Percentiles rank a stretch among this genome's conserved stretches.
phyloP scores from a whole-genome alignment of 306 rosid species.

The Quercus variabilis region DNA sequence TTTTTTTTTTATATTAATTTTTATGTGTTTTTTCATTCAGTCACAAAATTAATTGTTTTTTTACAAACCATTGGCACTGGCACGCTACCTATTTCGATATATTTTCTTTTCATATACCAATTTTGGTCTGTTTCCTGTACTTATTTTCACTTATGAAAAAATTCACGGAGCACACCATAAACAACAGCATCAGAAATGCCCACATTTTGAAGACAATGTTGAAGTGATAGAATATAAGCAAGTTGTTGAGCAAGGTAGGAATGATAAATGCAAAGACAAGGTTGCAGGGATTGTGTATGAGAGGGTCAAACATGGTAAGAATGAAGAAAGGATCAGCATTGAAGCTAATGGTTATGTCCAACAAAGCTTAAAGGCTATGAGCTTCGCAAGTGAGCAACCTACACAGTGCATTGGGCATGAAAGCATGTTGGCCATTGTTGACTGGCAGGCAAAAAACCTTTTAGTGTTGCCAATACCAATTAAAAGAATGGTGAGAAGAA shows the following conservation, averaged over 20 bases:
- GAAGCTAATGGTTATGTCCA: neutral
- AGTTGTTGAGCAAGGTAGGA: neutral
- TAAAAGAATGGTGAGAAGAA: no score
- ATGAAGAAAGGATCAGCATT: no score
- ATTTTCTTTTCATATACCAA: no score
- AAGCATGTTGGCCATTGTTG: neutral
- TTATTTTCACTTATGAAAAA: conserved; percentile 10
- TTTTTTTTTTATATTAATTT: no score
- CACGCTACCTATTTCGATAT: no score
- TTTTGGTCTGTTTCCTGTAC: no score
- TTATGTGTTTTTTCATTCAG: no score
- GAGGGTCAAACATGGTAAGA: conserved; percentile 16
- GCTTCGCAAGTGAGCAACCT: neutral
- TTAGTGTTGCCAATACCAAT: neutral
- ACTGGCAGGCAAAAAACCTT: conserved; percentile 10
- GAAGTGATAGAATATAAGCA: conserved; percentile 33
- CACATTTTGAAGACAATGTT: conserved; percentile 28
- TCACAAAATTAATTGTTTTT: no score
- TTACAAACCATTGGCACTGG: no score
- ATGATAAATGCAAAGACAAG: conserved; percentile 7
- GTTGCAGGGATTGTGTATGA: conserved; percentile 29
- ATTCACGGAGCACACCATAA: neutral
- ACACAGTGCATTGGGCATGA: neutral
- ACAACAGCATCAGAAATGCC: conserved; percentile 1
- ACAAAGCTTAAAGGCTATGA: neutral